phyloP scores from a whole-genome alignment of 768 basidiomycete genomes.

The Xerocomellus amylosporus region DNA sequence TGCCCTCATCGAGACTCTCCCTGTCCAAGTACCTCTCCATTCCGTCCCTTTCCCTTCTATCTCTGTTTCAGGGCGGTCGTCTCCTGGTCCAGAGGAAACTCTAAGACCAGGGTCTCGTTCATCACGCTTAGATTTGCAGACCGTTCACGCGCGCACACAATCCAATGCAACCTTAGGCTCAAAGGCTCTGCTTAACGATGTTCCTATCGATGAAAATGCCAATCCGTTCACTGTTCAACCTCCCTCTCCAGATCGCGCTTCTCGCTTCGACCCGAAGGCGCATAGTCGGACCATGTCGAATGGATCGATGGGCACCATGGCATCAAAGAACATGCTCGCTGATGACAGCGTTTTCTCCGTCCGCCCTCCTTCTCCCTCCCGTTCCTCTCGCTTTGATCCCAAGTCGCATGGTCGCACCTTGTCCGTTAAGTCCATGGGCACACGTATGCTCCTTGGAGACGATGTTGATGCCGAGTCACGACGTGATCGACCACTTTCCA shows the following conservation, averaged over 20 bases:
- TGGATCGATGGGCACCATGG: slow-evolving; percentile 44
- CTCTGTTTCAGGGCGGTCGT: slow-evolving; percentile 46
- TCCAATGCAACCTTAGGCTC: slow-evolving; percentile 55
- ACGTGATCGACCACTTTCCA: slow-evolving; percentile 64
- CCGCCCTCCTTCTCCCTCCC: slow-evolving; percentile 56
- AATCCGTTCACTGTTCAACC: slow-evolving; percentile 37
- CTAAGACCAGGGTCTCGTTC: slow-evolving; percentile 35
- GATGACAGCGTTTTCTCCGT: slow-evolving; percentile 67
- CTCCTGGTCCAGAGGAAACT: slow-evolving; percentile 43
- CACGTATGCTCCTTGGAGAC: slow-evolving; percentile 58
- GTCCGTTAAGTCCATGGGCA: slow-evolving; percentile 66
- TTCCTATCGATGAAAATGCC: slow-evolving; percentile 31
- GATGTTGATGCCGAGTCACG: slow-evolving; percentile 37
- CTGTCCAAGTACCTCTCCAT: slow-evolving; percentile 40
- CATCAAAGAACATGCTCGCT: slow-evolving; percentile 33
- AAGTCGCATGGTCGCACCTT: slow-evolving; percentile 62
- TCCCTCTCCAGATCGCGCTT: slow-evolving; percentile 39
- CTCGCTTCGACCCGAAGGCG: slow-evolving; percentile 45
- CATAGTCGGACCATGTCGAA: slow-evolving; percentile 41
- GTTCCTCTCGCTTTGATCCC: slow-evolving; percentile 78
- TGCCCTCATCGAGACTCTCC: slow-evolving; percentile 43
- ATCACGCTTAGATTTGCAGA: slow-evolving; percentile 33
- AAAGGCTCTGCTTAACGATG: slow-evolving; percentile 40
- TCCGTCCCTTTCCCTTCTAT: slow-evolving; percentile 65
- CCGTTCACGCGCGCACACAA: slow-evolving; percentile 42